Evolutionary conservation across 1,284 basidiomycete genomes (phyloP).

Genomic region (Exobasidium rhododendri): DNA sequence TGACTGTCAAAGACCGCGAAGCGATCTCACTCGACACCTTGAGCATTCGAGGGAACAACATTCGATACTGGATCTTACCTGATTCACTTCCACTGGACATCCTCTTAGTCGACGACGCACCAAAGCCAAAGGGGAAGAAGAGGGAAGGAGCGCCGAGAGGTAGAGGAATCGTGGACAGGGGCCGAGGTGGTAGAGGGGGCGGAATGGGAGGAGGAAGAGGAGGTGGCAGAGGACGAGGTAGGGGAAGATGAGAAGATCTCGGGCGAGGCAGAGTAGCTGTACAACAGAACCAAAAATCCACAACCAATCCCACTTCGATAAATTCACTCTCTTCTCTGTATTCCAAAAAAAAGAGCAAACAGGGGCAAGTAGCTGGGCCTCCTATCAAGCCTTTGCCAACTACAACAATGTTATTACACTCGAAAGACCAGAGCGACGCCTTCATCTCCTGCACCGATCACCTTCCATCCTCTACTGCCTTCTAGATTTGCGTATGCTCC

Average conservation of each 20-base stretch:
- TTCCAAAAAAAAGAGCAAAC: too few relatives aligned
- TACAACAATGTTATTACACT: constrained; percentile 18
- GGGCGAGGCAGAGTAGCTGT: background rate
- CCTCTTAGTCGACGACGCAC: constrained; percentile 92
- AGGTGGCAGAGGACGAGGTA: constrained; percentile 30
- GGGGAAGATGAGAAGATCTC: constrained; percentile 2
- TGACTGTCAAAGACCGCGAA: constrained; percentile 84
- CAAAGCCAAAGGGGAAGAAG: constrained; percentile 72
- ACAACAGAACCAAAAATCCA: too few relatives aligned
- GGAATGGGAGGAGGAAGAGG: constrained; percentile 38
- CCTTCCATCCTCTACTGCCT: constrained; percentile 44
- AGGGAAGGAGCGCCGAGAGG: constrained; percentile 29
- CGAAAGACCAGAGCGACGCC: constrained; percentile 53
- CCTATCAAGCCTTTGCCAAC: background rate
- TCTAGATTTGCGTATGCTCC: constrained; percentile 37
- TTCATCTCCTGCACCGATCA: constrained; percentile 53
- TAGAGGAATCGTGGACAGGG: constrained; percentile 25
- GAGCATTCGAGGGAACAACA: constrained; percentile 57
- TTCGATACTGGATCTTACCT: constrained; percentile 85
- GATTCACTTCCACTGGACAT: constrained; percentile 95
- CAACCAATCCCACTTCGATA: too few relatives aligned
- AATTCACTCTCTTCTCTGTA: too few relatives aligned
- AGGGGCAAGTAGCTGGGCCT: background rate
- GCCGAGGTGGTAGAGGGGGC: constrained; percentile 25
- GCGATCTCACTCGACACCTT: constrained; percentile 62